A percentile compares a stretch with the other conserved stretches of the same genome.
Evolutionary conservation across 2,329 filamentous ascomycete species (phyloP).

Genomic region (Pseudogymnoascus sp.): DNA sequence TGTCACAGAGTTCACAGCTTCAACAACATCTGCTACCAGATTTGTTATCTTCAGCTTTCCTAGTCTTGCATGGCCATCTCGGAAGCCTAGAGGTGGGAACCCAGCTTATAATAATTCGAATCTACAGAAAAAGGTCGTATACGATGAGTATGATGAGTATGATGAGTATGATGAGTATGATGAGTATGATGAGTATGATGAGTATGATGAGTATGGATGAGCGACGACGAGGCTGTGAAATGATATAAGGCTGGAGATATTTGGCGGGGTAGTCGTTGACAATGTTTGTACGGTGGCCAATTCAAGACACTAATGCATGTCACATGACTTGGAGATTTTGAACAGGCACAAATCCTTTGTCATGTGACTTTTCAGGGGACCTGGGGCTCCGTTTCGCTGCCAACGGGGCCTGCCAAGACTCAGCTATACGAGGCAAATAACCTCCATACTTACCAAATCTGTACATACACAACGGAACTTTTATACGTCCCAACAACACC

Average conservation of each 20-base stretch:
- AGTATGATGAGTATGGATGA: not conserved
- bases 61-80: not conserved
- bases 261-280: not conserved
- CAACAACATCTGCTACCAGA: not conserved
- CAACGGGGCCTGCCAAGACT: not conserved
- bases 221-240: not conserved
- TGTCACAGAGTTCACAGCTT: not conserved
- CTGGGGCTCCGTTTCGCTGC: constrained; percentile 5
- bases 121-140: not conserved
- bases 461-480: constrained; percentile 3
- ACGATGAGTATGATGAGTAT: not conserved
- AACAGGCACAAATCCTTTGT: not conserved
- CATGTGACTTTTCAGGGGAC: not conserved
- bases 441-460: not conserved
- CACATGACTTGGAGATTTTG: not conserved
- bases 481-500: constrained; percentile 3
- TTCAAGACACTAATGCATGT: not conserved
- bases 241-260: not conserved
- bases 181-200: too few species aligned
- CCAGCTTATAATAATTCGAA: not conserved
- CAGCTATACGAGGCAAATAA: constrained; percentile 6
- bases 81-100: not conserved
- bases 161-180: not conserved
- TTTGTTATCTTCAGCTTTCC: not conserved
- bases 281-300: not conserved